phyloP scores from a whole-genome alignment of 2,329 filamentous ascomycete species.

The Botryotinia calthae region DNA sequence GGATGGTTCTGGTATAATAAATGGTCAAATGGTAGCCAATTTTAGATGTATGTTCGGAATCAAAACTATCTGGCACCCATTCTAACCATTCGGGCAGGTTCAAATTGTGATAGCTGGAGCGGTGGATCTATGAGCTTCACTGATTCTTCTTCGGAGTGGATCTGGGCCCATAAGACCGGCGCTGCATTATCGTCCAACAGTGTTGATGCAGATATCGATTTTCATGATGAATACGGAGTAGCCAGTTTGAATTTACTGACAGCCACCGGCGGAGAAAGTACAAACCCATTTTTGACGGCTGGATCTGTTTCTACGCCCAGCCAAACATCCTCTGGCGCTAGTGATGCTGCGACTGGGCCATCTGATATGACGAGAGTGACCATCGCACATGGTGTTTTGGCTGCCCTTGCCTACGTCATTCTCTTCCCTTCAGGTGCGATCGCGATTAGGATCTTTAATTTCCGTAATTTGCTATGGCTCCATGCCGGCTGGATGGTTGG shows the following conservation, averaged over 20 bases:
- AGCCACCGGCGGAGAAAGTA: constrained; percentile 48
- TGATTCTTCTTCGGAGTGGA: constrained; percentile 46
- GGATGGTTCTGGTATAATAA: constrained; percentile 51
- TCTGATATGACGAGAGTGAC: constrained; percentile 18
- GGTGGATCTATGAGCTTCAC: constrained; percentile 52
- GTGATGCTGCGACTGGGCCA: background rate
- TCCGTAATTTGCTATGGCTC: constrained; percentile 41
- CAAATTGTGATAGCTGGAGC: constrained; percentile 52
- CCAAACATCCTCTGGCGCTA: constrained; percentile 8
- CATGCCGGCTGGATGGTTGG: constrained; percentile 57
- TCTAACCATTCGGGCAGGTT: constrained; percentile 38
- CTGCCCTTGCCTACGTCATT: constrained; percentile 55
- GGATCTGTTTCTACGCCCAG: constrained; percentile 6
- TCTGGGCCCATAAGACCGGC: constrained; percentile 49
- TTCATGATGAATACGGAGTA: constrained; percentile 45
- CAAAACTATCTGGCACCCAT: background rate
- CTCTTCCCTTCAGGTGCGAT: constrained; percentile 61
- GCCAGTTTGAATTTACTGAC: constrained; percentile 49
- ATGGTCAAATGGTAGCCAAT: constrained; percentile 55
- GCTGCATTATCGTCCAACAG: constrained; percentile 48
- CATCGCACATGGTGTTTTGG: constrained; percentile 54
- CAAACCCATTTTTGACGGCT: constrained; percentile 31
- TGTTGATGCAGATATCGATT: constrained; percentile 42
- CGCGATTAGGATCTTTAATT: constrained; percentile 58
- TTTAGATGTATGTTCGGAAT: constrained; percentile 46